Base-by-base conservation (phyloP, 2,329 filamentous ascomycete species). In the Coleophoma cylindrospora region DNA sequence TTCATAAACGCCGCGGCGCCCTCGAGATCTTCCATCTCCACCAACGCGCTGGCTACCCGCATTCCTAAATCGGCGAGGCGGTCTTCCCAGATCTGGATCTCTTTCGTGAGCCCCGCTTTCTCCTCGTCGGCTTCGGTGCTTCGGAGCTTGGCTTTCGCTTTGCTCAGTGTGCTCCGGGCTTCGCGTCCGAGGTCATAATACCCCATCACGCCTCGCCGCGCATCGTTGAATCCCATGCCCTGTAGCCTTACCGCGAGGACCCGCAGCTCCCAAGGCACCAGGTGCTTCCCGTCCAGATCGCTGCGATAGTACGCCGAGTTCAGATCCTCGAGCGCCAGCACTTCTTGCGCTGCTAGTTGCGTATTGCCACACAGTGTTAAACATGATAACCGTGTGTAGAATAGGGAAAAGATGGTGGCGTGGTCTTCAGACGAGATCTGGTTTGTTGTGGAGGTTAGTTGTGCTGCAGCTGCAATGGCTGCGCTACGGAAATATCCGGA, bases 151-250 rank as follows among this genome's bases (percentile, higher is more conserved):
- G 32, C 15, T 27, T 33, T 44, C 22, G n/a, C 15, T 44, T 32
- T 44, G 15, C 72, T 68, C 5, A 89, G 72, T 50, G 79, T 76
- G 2, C 74, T 71, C 15, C 91, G 76, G 2, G 89, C 89, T 66
- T 95, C 90, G 9, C 87, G 71, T 0, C 86, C 91, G 2, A 97
- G 77, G 55, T 96, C 91, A 64, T 96, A 95, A 65, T 95, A 89
- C 41, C 87, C 88, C 76, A 94, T 92, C 50, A 99, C 85, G 3
- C 89, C 87, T 54, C 91, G 79, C 4, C 92, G 79, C 45, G 85
- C 81, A 68, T 99, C 94, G 4, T 86, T 86, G 56, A 94, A 95
- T 1, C 89, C 90, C 43, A 96, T 79, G 0, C 89, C 89, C 58
- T 95, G 89, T 17, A 97, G 76, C 1, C 91, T 80, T 9, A 96